phyloP scores from a whole-genome alignment of 208 protist genomes.

The Crithidia acanthocephali region DNA sequence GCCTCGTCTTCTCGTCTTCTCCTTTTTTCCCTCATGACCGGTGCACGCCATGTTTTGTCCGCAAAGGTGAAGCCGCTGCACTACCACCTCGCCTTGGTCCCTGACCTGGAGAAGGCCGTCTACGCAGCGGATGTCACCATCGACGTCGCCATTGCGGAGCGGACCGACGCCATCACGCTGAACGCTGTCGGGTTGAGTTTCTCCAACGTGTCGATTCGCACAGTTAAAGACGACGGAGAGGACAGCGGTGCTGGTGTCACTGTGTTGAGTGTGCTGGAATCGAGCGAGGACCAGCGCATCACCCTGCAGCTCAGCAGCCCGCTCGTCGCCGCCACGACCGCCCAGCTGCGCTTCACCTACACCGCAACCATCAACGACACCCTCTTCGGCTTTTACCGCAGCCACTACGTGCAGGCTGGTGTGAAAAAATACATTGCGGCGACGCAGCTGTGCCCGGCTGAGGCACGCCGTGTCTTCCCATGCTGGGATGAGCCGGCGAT shows the following conservation, averaged over 20 bases:
- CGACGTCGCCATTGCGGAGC: slow-evolving; percentile 26
- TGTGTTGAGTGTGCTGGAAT: slow-evolving; percentile 38
- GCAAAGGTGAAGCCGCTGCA: slow-evolving; percentile 47
- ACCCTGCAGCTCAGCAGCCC: slow-evolving; percentile 16
- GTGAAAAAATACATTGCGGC: slow-evolving; percentile 61
- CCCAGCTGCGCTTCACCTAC: slow-evolving; percentile 80
- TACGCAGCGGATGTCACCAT: slow-evolving; percentile 72
- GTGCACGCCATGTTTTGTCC: slow-evolving; percentile 60
- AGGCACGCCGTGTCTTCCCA: slow-evolving; percentile 93
- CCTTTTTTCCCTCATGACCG: slow-evolving; percentile 14
- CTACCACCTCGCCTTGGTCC: slow-evolving; percentile 66
- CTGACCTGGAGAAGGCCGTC: slow-evolving; percentile 69
- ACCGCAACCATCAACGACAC: slow-evolving; percentile 92
- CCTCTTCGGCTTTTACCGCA: slow-evolving; percentile 94
- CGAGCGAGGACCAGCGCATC: slow-evolving; percentile 39
- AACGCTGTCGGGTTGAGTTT: slow-evolving; percentile 70
- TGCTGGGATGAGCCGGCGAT: slow-evolving; percentile 96
- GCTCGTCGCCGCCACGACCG: slow-evolving; percentile 25
- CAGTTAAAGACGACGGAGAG: not conserved
- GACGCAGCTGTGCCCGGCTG: slow-evolving; percentile 95
- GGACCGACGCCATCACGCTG: slow-evolving; percentile 55
- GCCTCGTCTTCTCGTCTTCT: not conserved
- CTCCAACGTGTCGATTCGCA: slow-evolving; percentile 35
- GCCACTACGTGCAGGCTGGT: slow-evolving; percentile 85
- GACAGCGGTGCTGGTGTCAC: not conserved